Base-by-base conservation (phyloP, 116 monocot species). In the Posidonia oceanica region DNA sequence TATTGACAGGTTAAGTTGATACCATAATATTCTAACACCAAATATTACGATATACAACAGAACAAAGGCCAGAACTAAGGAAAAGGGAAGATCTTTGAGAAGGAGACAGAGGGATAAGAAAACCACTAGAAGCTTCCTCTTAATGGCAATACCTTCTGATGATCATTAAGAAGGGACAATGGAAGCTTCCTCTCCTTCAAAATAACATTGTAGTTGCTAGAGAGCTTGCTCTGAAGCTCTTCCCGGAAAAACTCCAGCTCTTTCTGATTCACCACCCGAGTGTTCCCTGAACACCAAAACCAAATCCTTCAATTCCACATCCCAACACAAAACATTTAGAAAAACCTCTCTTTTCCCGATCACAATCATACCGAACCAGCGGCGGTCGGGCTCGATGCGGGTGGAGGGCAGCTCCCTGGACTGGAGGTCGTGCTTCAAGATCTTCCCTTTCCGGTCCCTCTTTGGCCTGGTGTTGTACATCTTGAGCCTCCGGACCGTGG, bases 401-500 rank as follows among this genome's bases (percentile, higher is more conserved):
- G 91, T 88, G 72, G 75, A 80, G 22, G 95, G 95, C 14, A 95
- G 88, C 6, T 91, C 95, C 77, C 80, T 86, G 39, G 95, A 95
- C 76, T 95, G 95, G 65, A 91, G 72, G 0, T 95, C 95, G 66
- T 88, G 80, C 72, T 74, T 84, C 61, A 91, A 41, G 53, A 95
- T 69, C 77, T 84, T 88, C 48, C 95, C 95, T 59, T 81, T 83
- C 3, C 86, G 61, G 60, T 95, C 78, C 41, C 95, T 64, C 80
- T 82, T 86, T 22, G 95, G 95, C 51, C 83, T 74, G 48, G 3
- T 54, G n/a, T 86, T 88, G 79, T 86, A 87, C 91, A 91, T 91
- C 81, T 95, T 91, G 63, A 95, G 86, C 42, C 91, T 79, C 59
- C 95, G 95, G 52, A 95, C 88, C 1, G 95, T 95, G 71, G 84